These are phyloP conservation scores for Ceriops tagal DNA, from an alignment of 345 rosid species.

Conservation along the genomic window DNA sequence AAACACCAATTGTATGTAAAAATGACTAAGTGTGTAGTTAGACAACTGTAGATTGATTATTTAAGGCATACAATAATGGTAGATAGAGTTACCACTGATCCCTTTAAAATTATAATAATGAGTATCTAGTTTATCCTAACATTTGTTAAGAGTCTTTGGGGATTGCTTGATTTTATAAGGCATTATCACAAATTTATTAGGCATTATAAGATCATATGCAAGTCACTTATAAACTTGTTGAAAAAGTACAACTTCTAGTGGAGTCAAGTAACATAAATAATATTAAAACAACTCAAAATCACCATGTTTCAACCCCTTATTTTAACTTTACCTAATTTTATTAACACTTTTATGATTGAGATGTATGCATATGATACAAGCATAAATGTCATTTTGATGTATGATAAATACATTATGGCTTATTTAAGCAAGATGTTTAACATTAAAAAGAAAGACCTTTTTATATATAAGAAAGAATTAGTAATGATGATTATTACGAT, in stretches of 20 bases:
- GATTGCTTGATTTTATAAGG: not conserved
- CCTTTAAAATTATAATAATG: not conserved
- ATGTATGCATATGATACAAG: not conserved
- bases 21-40: not conserved
- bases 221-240: no score
- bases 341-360: no score
- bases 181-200: not conserved
- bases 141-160: not conserved
- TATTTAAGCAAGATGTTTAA: not conserved
- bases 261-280: accelerated
- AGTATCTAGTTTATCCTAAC: not conserved
- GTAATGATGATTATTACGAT: no score
- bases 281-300: no score
- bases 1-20: not conserved
- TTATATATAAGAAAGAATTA: not conserved
- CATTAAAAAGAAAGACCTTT: no score
- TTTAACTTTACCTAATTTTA: no score
- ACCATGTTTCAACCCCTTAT: accelerated
- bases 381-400: not conserved
- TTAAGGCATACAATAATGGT: not conserved
- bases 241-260: no score
- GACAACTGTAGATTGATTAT: not conserved
- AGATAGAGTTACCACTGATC: not conserved
- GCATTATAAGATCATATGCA: no score
- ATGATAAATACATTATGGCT: not conserved